Base-by-base conservation (phyloP, 176 grass and related monocot genomes). In the Bolboschoenus planiculmis region DNA sequence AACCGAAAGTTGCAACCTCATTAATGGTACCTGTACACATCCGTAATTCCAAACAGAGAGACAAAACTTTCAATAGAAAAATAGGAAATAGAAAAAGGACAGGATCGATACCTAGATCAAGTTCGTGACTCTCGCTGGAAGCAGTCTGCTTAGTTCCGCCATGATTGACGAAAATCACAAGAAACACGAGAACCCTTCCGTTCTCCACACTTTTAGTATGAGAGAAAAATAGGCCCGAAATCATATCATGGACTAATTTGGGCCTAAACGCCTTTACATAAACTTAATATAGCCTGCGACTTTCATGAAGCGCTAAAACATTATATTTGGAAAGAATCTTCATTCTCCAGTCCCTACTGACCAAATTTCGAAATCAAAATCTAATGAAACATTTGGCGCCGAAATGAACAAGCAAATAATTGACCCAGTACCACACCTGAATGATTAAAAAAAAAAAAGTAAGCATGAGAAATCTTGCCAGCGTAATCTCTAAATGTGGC, bases 401-500 rank as follows among this genome's bases (percentile, higher is more conserved):
- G n/a, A 71, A 71, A 24, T 42, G 66, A 42, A 42, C 66, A 71
- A 24, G 66, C 10, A 64, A 44, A 15, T 20, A 11, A 76, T 24
- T 20, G 11, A 31, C 14, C 44, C 15, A 80, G 13, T 79, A 0
- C 23, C 15, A 30, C 29, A 30, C 14, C 33, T 48, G 30, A 37
- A 7, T 27, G 11, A 76, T 24, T 18, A 51, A 21, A 62, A 21
- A 65, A n/a, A n/a, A n/a, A n/a, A n/a, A n/a, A n/a, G 3, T 20
- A 65, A 31, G 10, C 4, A 62, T 64, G 53, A 82, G 56, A 29
- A 61, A 87, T 78, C 66, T 97, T 81, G 94, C 90, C 53, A 84
- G 85, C 35, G 71, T 92, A 56, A 88, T 97, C 71, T 60, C 90
- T 44, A 77, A 88, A 79, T 94, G 90, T 78, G 95, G 92, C 33